A percentile compares a stretch with the other conserved stretches of the same genome.
Evolutionary conservation across 2,329 filamentous ascomycete genomes (phyloP).

Genomic region (Colletotrichum theobromicola): DNA sequence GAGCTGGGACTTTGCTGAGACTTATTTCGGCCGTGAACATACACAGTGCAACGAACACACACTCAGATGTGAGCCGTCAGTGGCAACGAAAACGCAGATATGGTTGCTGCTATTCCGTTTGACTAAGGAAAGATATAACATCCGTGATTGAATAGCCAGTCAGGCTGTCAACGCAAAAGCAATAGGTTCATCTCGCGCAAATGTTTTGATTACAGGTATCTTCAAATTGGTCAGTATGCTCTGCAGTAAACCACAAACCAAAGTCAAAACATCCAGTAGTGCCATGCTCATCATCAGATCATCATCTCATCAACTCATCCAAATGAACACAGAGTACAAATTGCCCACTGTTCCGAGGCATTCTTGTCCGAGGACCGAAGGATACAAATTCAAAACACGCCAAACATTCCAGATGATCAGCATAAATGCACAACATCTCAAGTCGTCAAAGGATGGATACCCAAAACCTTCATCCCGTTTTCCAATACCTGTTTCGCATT

Average conservation of each 20-base stretch:
- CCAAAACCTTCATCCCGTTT: constrained; percentile 70
- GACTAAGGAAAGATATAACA: too few species aligned
- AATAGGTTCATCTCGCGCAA: not conserved
- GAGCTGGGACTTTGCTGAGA: too few species aligned
- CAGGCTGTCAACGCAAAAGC: not conserved
- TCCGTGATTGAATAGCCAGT: not conserved
- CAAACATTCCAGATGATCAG: not conserved
- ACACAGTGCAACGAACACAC: too few species aligned
- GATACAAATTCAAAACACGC: not conserved
- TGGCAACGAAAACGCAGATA: too few species aligned
- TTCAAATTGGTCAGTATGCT: not conserved
- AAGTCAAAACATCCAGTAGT: not conserved
- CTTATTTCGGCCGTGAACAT: too few species aligned
- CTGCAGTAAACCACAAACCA: not conserved
- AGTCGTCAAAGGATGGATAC: constrained; percentile 28
- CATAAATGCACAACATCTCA: not conserved
- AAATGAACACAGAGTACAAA: not conserved
- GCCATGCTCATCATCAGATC: not conserved
- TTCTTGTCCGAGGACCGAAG: not conserved
- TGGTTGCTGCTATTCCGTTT: too few species aligned
- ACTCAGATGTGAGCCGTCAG: not conserved
- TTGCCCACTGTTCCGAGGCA: not conserved
- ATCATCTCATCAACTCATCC: not conserved
- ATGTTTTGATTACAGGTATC: not conserved
- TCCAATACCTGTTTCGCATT: constrained; percentile 66